phyloP scores from a whole-genome alignment of 768 basidiomycete species.

The Auricularia heimuer region DNA sequence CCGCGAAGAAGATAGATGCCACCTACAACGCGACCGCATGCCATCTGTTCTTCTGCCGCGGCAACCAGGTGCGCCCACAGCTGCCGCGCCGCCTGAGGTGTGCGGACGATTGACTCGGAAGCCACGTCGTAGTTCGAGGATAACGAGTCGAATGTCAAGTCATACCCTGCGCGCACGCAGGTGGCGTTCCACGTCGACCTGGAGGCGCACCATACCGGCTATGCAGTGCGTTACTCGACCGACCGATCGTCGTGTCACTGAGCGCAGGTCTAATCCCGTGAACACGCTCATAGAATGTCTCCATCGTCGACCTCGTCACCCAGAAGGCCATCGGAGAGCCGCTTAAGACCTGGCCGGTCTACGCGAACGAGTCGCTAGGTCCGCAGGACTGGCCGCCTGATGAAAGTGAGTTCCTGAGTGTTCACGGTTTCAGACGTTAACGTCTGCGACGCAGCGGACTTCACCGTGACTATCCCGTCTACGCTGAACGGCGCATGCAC shows the following conservation, averaged over 20 bases:
- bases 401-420: conserved; percentile 1
- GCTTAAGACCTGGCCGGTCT: conserved; percentile 2
- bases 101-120: not conserved
- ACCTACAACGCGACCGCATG: conserved; percentile 1
- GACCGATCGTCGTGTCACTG: not conserved
- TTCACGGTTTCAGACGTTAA: not conserved
- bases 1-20: conserved; percentile 1
- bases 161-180: not conserved
- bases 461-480: conserved; percentile 4
- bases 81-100: not conserved
- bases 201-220: conserved; percentile 5
- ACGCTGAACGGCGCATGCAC: not conserved
- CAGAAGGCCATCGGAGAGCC: conserved; percentile 1
- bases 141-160: not conserved
- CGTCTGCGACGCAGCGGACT: not conserved
- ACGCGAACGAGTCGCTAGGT: not conserved
- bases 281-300: not conserved
- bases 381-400: conserved; percentile 1
- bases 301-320: conserved; percentile 4
- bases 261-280: not conserved
- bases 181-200: conserved; percentile 5
- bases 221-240: not conserved
- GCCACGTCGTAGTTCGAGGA: not conserved
- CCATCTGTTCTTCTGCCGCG: conserved; percentile 4
- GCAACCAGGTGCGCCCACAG: not conserved